A percentile compares a stretch with the other conserved stretches of the same genome.
These are phyloP conservation scores for Rutidosis leptorrhynchoides DNA, from an alignment of 129 eudicot species.

Conservation along the genomic window DNA sequence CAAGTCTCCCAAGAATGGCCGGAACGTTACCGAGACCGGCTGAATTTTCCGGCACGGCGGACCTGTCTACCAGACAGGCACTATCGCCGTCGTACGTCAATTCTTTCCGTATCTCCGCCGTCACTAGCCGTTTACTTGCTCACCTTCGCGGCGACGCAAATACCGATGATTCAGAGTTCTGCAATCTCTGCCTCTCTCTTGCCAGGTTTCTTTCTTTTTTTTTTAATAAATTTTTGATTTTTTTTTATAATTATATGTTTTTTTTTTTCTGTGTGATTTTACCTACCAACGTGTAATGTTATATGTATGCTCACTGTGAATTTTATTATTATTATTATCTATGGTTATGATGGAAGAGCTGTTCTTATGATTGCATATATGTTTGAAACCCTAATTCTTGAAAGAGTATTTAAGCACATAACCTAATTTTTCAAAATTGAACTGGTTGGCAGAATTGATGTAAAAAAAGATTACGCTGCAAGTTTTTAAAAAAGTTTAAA, in stretches of 20 bases:
- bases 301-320: background rate
- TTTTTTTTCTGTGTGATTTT: background rate
- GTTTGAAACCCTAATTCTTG: conserved; percentile 29
- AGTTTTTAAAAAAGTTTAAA: too few species aligned
- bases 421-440: background rate
- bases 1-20: background rate
- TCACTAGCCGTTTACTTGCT: conserved; percentile 40
- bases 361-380: background rate
- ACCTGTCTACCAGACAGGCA: background rate
- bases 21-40: conserved; percentile 21
- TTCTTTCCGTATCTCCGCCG: conserved; percentile 54
- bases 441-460: background rate
- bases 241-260: background rate
- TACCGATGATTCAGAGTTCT: conserved; percentile 40
- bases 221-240: background rate
- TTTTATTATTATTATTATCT: background rate
- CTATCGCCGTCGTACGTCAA: conserved; percentile 45
- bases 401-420: background rate
- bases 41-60: conserved; percentile 2
- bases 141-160: conserved; percentile 22
- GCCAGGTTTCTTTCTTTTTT: conserved; percentile 41
- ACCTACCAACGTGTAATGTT: background rate
- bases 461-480: background rate
- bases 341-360: background rate
- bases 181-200: conserved; percentile 76